Base-by-base conservation (phyloP, 768 basidiomycete genomes). In the Podaxis carcinomalis region DNA sequence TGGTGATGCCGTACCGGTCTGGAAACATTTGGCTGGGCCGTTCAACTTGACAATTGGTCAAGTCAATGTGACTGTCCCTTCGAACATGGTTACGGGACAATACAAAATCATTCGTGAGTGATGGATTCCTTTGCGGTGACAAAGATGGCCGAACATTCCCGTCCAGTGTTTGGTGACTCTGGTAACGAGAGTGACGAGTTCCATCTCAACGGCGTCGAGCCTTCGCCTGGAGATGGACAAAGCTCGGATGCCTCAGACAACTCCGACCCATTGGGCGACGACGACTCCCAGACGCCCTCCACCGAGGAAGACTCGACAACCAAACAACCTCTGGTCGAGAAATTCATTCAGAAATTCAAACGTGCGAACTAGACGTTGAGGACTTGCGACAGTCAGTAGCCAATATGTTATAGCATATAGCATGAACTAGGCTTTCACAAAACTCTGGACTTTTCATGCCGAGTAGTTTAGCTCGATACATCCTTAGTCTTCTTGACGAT, bases 91-190 rank as follows among this genome's bases (percentile, higher is more conserved):
- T 6, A 60, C 71, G 3, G 72, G 74, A 19, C 62, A 74, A 54
- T 77, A 78, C 67, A 70, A 69, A 46, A 70, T 82, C 59, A 78
- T 78, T 55, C 68, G 80, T 83, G 63, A 74, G 80, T 76, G n/a
- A 51, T 14, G 1, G 13, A 25, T 46, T 5, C 49, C 0, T 36
- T 56, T 21, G 16, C 28, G 13, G 23, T 44, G 21, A 23, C 13
- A 14, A 6, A 23, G 5, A 21, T 11, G 47, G 5, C 23, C 37
- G 40, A 23, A 35, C 40, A 51, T 53, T 25, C 14, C 59, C 11
- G 51, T 54, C 9, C 50, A 81, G 81, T 82, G 53, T 80, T 80
- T 59, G 81, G 81, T 19, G 78, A 81, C 65, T 82, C 81, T 35
- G 80, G 79, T 44, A 76, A 82, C 68, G 66, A 67, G 57, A 79